These are phyloP conservation scores for Geopyxis carbonaria DNA, from an alignment of 495 filamentous ascomycete genomes.

Conservation along the genomic window DNA sequence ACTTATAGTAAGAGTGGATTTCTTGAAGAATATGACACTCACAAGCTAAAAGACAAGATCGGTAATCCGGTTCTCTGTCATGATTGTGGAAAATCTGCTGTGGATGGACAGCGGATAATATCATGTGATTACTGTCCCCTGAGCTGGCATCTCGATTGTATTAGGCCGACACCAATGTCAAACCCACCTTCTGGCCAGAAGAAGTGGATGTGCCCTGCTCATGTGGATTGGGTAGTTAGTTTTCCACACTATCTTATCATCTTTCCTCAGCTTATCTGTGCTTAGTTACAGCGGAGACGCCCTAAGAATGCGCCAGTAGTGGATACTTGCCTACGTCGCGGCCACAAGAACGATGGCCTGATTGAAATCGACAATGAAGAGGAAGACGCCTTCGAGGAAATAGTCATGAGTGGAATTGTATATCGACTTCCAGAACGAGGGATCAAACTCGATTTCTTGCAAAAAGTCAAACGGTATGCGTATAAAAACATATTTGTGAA, in stretches of 20 bases:
- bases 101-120: constrained; percentile 46
- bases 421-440: constrained; percentile 55
- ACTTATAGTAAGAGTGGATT: constrained; percentile 38
- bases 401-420: constrained; percentile 37
- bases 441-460: constrained; percentile 57
- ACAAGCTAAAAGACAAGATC: constrained; percentile 45
- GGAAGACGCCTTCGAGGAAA: constrained; percentile 36
- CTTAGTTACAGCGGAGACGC: constrained; percentile 32
- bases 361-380: constrained; percentile 57
- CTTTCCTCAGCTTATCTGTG: constrained; percentile 25
- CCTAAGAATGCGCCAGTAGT: constrained; percentile 36
- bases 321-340: constrained; percentile 34
- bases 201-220: constrained; percentile 79
- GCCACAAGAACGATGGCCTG: constrained; percentile 54
- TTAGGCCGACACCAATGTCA: constrained; percentile 60
- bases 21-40: constrained; percentile 50
- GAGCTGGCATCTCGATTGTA: constrained; percentile 81
- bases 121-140: constrained; percentile 66
- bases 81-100: constrained; percentile 43
- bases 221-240: constrained; percentile 42
- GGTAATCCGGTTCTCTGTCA: constrained; percentile 55
- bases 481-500: neutral
- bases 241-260: constrained; percentile 36
- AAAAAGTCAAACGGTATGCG: constrained; percentile 21
- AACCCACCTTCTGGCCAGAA: constrained; percentile 48